phyloP scores from a whole-genome alignment of 2,329 filamentous ascomycete genomes.

The Hirsutella minnesotensis region DNA sequence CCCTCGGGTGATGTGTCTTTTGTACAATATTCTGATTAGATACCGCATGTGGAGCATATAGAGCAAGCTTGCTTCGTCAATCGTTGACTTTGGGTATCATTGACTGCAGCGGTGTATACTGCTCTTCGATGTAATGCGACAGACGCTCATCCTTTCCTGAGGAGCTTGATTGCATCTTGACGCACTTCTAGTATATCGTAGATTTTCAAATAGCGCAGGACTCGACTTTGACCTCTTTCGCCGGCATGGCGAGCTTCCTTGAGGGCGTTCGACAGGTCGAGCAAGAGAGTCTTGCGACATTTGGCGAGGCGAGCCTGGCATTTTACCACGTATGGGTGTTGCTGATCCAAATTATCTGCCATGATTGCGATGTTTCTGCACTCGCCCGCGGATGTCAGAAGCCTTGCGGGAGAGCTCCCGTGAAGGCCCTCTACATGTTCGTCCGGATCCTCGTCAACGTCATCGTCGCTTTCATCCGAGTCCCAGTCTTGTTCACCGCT shows the following conservation, averaged over 20 bases:
- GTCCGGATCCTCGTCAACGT: constrained; percentile 25
- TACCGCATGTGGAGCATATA: not conserved
- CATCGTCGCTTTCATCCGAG: constrained; percentile 25
- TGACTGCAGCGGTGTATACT: not conserved
- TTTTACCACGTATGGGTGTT: constrained; percentile 37
- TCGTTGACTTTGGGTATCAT: constrained; percentile 17
- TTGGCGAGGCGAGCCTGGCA: constrained; percentile 37
- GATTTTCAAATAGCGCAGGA: constrained; percentile 39
- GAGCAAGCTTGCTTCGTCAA: not conserved
- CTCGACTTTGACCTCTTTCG: constrained; percentile 26
- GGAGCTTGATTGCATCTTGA: constrained; percentile 36
- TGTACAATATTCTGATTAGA: constrained; percentile 25
- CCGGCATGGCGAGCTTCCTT: constrained; percentile 33
- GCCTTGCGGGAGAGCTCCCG: constrained; percentile 33
- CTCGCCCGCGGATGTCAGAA: constrained; percentile 33
- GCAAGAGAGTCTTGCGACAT: constrained; percentile 43
- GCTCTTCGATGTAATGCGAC: not conserved
- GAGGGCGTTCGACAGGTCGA: constrained; percentile 41
- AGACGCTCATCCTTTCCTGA: constrained; percentile 25
- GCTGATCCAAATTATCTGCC: constrained; percentile 31
- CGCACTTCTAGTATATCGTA: constrained; percentile 42
- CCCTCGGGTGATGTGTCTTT: constrained; percentile 11
- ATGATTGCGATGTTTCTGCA: constrained; percentile 30
- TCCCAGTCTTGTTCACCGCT: constrained; percentile 10
- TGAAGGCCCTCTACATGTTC: constrained; percentile 19